phyloP scores from a whole-genome alignment of 768 basidiomycete species.

The Tylopilus felleus region DNA sequence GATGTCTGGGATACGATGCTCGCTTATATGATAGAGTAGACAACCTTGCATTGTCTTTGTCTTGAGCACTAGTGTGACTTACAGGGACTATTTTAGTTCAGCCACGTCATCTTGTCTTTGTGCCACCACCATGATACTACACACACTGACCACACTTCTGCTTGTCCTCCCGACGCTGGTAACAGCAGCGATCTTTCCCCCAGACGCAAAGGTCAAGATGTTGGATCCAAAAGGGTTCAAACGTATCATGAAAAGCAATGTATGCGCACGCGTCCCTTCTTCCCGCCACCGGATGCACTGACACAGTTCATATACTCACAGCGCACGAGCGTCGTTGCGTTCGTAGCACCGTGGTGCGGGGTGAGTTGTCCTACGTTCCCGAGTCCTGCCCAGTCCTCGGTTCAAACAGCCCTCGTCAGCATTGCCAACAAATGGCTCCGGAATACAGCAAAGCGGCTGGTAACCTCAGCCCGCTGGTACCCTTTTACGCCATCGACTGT shows the following conservation, averaged over 20 bases:
- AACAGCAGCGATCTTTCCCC: slow-evolving; percentile 45
- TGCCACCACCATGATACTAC: slow-evolving; percentile 25
- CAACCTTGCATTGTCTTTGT: no score
- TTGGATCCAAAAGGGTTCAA: slow-evolving; percentile 68
- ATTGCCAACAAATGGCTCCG: slow-evolving; percentile 83
- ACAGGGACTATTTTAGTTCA: slow-evolving; percentile 10
- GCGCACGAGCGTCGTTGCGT: slow-evolving; percentile 80
- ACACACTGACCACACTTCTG: slow-evolving; percentile 13
- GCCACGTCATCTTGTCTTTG: slow-evolving; percentile 16
- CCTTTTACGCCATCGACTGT: slow-evolving; percentile 92
- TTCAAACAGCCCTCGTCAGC: slow-evolving; percentile 30
- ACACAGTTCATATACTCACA: slow-evolving; percentile 25
- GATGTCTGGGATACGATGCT: no score
- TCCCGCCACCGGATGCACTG: background rate
- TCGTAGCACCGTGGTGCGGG: slow-evolving; percentile 94
- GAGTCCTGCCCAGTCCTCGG: background rate
- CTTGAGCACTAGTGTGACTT: no score
- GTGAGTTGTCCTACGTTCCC: slow-evolving; percentile 39
- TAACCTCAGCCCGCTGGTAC: slow-evolving; percentile 76
- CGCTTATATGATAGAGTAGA: slow-evolving; percentile 1
- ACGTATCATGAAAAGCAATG: slow-evolving; percentile 71
- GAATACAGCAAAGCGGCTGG: slow-evolving; percentile 82
- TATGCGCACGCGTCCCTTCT: slow-evolving; percentile 36
- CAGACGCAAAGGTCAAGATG: slow-evolving; percentile 65
- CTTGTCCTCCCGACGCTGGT: slow-evolving; percentile 35